Base-by-base conservation (phyloP, 2,329 filamentous ascomycete species). In the Monosporascus cannonballus region DNA sequence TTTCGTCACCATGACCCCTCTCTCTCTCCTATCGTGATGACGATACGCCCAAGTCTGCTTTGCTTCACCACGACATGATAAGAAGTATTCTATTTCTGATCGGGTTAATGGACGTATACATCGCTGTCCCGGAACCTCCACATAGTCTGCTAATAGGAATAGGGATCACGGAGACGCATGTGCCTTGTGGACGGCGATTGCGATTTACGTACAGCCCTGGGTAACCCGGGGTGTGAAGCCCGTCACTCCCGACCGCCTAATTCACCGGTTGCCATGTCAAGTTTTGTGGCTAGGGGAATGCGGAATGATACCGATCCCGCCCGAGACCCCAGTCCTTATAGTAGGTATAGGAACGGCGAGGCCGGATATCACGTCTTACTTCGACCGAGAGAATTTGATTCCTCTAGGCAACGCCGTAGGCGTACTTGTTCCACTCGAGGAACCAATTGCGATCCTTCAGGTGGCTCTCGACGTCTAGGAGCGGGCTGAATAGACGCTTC, bases 381-480 rank as follows among this genome's bases (percentile, higher is more conserved):
- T 34, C 30, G 30, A 34, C 9, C 9, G 11, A 5, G 11, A 2
- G 30, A 14, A 34, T 20, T 15, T 3, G 2, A 15, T 8, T 46
- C 20, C 15, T n/a, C 22, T 27, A 46, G 17, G 24, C 42, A 7
- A 22, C n/a, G 22, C 50, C 41, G 22, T 51, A 51, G 6, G 11
- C 1, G 20, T 51, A 47, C 25, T 41, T 42, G 36, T 27, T 51
- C 27, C 30, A 47, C 24, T 47, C 42, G 14, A 51, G 11, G 27
- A 24, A 51, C 42, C 42, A 51, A 24, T 51, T 51, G 18, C 42
- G 42, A 30, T 51, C 50, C 44, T 47, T 51, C 44, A 37, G 41
- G 22, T 39, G 41, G 5, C 25, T 18, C 34, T 17, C 25, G 15
- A 42, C 34, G 17, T 47, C 50, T 20, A 20, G 22, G 6, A 38